A percentile compares a stretch with the other conserved stretches of the same genome.
phyloP scores from a whole-genome alignment of 768 basidiomycete species.

The Daedalea quercina region DNA sequence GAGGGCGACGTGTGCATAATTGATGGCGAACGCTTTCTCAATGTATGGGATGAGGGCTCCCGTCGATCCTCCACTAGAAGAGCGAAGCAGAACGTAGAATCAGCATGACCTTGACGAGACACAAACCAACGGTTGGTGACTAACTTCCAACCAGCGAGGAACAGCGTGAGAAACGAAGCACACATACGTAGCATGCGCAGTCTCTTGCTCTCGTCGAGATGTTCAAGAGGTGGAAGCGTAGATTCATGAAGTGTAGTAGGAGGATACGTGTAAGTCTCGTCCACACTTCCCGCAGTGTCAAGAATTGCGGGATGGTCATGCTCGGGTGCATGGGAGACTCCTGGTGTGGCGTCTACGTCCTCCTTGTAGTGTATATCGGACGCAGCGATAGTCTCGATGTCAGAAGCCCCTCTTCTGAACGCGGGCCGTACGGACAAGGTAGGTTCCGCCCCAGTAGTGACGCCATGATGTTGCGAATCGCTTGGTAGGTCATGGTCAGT shows the following conservation, averaged over 20 bases:
- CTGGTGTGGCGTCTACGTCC: background rate
- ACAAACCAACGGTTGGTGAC: background rate
- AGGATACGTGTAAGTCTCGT: too few relatives aligned
- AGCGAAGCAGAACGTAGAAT: background rate
- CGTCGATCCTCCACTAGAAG: constrained; percentile 18
- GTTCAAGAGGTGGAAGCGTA: background rate
- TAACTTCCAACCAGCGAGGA: constrained; percentile 24
- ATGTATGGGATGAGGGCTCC: constrained; percentile 21
- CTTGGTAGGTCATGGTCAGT: background rate
- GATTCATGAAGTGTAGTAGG: background rate
- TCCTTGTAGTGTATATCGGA: background rate
- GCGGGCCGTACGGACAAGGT: background rate
- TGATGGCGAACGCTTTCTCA: constrained; percentile 17
- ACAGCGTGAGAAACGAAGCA: constrained; percentile 17
- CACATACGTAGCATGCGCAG: constrained; percentile 15
- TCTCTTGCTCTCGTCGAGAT: constrained; percentile 5
- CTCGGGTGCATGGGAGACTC: too few relatives aligned
- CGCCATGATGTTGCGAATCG: background rate
- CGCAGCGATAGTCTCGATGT: background rate
- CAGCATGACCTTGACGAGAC: background rate
- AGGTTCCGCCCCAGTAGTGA: background rate
- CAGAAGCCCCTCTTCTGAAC: background rate
- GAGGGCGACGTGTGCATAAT: constrained; percentile 17
- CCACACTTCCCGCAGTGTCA: background rate
- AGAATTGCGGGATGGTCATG: background rate